Evolutionary conservation across 495 filamentous ascomycete species (phyloP).

Genomic region (Tuber aestivum): DNA sequence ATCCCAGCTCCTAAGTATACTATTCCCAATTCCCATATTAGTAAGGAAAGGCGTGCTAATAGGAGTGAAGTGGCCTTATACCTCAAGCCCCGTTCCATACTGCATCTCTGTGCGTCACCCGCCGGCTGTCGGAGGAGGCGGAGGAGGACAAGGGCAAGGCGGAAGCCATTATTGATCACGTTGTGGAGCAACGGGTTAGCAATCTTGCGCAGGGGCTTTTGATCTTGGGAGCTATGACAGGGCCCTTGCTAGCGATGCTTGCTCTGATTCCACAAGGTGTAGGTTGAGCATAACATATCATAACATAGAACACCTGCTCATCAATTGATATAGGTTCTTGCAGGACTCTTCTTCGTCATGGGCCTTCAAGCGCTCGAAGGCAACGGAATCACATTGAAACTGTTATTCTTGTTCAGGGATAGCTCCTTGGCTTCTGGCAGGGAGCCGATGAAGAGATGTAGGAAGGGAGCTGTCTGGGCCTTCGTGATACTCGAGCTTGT

Average conservation of each 20-base stretch:
- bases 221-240: constrained; percentile 80
- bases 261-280: constrained; percentile 75
- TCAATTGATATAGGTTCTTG: constrained; percentile 53
- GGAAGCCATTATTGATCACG: constrained; percentile 59
- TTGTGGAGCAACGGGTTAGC: constrained; percentile 85
- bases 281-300: background rate
- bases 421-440: constrained; percentile 55
- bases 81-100: constrained; percentile 95
- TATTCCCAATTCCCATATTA: background rate
- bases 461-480: constrained; percentile 60
- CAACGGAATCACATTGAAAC: constrained; percentile 77
- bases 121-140: constrained; percentile 50
- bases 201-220: constrained; percentile 80
- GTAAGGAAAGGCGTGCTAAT: background rate
- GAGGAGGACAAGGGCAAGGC: constrained; percentile 58
- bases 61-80: constrained; percentile 59
- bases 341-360: constrained; percentile 93
- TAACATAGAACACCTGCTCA: background rate
- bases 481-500: constrained; percentile 73
- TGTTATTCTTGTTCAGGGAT: constrained; percentile 71
- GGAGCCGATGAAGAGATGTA: constrained; percentile 61
- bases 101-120: constrained; percentile 68
- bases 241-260: constrained; percentile 73
- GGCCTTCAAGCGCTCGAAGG: constrained; percentile 69
- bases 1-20: constrained; percentile 72